Conservation (phyloP, 192 early-diverging fungal species). For the Coemansia erecta region DNA sequence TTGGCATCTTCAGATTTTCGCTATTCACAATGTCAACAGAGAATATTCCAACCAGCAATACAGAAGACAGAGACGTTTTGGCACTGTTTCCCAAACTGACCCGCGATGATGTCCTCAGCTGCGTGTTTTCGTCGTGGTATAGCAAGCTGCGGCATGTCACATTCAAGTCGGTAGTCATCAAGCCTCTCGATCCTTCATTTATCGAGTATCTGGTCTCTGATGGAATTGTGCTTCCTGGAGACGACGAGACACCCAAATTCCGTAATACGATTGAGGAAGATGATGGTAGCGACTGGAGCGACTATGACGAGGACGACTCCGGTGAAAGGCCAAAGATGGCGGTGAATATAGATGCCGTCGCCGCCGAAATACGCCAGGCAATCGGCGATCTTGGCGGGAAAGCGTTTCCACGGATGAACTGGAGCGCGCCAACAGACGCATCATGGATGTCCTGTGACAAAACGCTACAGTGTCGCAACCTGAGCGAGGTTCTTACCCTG, state of each 20-base stretch:
- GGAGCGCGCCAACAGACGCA: constrained; percentile 95
- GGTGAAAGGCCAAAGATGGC: neutral
- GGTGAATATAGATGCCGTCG: constrained; percentile 20
- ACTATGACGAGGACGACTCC: constrained; percentile 47
- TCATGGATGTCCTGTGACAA: constrained; percentile 83
- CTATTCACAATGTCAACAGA: too few relatives aligned
- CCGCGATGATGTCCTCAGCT: constrained; percentile 62
- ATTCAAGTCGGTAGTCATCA: constrained; percentile 71
- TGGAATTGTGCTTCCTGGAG: constrained; percentile 76
- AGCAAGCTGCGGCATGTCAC: constrained; percentile 60
- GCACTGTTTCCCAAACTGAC: constrained; percentile 59
- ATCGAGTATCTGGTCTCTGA: constrained; percentile 83
- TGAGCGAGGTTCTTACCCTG: constrained; percentile 80
- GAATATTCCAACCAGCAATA: too few relatives aligned
- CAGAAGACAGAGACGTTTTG: constrained; percentile 2
- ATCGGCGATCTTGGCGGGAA: constrained; percentile 74
- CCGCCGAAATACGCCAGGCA: constrained; percentile 55
- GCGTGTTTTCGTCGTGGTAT: constrained; percentile 81
- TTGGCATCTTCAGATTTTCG: too few relatives aligned
- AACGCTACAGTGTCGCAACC: constrained; percentile 71
- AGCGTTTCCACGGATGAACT: constrained; percentile 93
- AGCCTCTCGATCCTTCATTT: constrained; percentile 72
- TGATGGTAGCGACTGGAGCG: constrained; percentile 27
- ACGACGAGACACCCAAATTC: constrained; percentile 50
- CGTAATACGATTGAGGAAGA: constrained; percentile 25